These are phyloP conservation scores for Cutaneotrichosporon arboriforme DNA, from an alignment of 1,284 basidiomycete genomes.

Conservation along the genomic window DNA sequence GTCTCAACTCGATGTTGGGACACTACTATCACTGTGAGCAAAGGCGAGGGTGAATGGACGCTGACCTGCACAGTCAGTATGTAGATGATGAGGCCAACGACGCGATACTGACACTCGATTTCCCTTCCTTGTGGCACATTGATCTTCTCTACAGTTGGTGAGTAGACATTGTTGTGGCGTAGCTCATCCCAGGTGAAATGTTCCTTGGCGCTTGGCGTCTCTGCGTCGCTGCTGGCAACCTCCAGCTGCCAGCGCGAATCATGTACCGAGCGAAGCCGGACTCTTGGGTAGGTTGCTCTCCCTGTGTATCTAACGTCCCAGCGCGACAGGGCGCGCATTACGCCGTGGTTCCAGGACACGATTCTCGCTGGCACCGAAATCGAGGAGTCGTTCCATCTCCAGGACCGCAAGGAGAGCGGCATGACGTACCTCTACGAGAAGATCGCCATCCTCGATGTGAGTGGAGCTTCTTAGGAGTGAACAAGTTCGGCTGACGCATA, in stretches of 20 bases:
- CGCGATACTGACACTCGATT: neutral
- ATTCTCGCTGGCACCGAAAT: slow-evolving; percentile 26
- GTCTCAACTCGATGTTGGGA: slow-evolving; percentile 19
- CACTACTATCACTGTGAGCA: slow-evolving; percentile 35
- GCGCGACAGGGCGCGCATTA: slow-evolving; percentile 18
- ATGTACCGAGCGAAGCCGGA: slow-evolving; percentile 20
- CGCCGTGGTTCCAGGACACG: slow-evolving; percentile 30
- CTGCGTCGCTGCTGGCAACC: slow-evolving; percentile 18
- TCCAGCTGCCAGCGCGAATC: slow-evolving; percentile 23
- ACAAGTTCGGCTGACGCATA: neutral
- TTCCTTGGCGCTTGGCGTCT: slow-evolving; percentile 34
- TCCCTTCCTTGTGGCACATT: neutral
- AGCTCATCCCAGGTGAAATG: slow-evolving; percentile 21
- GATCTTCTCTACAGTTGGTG: neutral
- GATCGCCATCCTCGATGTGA: slow-evolving; percentile 28
- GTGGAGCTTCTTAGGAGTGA: neutral
- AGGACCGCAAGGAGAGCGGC: slow-evolving; percentile 19
- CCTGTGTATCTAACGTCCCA: neutral
- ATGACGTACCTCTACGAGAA: slow-evolving; percentile 30
- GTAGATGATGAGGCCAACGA: neutral
- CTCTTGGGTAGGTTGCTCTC: slow-evolving; percentile 25
- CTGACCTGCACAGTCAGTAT: slow-evolving; percentile 20
- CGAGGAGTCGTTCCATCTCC: slow-evolving; percentile 24
- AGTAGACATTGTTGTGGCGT: neutral
- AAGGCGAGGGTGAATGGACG: neutral